Conservation (phyloP, 495 filamentous ascomycete species). For the Aspergillus haitiensis region DNA sequence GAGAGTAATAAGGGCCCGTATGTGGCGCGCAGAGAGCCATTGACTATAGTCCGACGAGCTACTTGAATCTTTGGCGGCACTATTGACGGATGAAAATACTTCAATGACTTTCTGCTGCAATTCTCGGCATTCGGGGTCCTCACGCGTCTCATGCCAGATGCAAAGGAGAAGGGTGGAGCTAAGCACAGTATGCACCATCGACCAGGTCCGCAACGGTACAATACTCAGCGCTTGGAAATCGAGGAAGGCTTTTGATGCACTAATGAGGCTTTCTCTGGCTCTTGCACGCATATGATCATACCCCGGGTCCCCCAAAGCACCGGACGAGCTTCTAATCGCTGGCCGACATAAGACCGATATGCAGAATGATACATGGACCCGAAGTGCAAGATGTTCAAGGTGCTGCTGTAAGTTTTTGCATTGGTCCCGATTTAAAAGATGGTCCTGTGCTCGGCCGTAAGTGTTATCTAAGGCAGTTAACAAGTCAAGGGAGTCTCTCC, state of each 20-base stretch:
- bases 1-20: conserved; percentile 36
- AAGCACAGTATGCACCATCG: conserved; percentile 41
- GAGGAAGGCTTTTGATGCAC: conserved; percentile 36
- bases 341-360: conserved; percentile 38
- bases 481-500: conserved; percentile 22
- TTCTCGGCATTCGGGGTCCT: conserved; percentile 35
- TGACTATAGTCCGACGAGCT: conserved; percentile 25
- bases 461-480: conserved; percentile 29
- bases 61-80: conserved; percentile 17
- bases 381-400: conserved; percentile 38
- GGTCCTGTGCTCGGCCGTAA: conserved; percentile 22
- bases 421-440: conserved; percentile 26
- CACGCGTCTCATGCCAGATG: conserved; percentile 41
- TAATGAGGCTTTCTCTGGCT: conserved; percentile 33
- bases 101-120: conserved; percentile 39
- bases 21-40: conserved; percentile 39
- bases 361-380: conserved; percentile 36
- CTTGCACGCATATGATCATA: conserved; percentile 25
- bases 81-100: conserved; percentile 32
- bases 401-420: conserved; percentile 37
- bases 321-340: conserved; percentile 30
- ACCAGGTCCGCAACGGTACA: conserved; percentile 39
- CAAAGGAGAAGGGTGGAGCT: conserved; percentile 41
- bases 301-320: conserved; percentile 6
- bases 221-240: conserved; percentile 39